Conservation (phyloP, 192 early-diverging fungal species). For the Coemansia sp. region DNA sequence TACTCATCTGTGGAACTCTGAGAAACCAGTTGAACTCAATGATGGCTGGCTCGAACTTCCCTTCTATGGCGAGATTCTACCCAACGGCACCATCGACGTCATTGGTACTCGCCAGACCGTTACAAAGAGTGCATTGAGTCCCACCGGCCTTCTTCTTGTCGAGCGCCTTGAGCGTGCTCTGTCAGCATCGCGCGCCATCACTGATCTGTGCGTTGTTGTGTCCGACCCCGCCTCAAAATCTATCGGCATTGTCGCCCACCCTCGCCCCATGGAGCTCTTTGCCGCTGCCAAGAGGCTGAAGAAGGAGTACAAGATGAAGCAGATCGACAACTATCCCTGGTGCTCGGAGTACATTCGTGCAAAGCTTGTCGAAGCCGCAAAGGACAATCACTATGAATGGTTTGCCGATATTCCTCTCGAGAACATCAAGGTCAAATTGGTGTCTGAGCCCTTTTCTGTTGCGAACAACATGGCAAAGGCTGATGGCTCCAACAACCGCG, state of each 20-base stretch:
- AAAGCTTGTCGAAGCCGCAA: conserved; percentile 26
- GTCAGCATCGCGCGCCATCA: conserved; percentile 27
- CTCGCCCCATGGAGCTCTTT: conserved; percentile 41
- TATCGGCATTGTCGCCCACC: conserved; percentile 33
- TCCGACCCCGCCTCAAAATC: conserved; percentile 3
- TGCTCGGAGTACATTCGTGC: conserved; percentile 40
- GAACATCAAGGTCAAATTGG: conserved; percentile 36
- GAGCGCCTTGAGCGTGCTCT: conserved; percentile 38
- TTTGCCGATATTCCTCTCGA: conserved; percentile 21
- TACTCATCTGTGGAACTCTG: conserved; percentile 27
- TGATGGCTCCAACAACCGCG: conserved; percentile 46
- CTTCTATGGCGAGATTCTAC: conserved; percentile 33
- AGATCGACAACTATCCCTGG: conserved; percentile 41
- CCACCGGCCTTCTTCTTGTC: conserved; percentile 20
- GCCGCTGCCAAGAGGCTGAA: conserved; percentile 27
- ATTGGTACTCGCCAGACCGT: conserved; percentile 27
- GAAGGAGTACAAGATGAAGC: conserved; percentile 36
- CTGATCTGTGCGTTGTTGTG: conserved; percentile 32
- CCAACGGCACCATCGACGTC: conserved; percentile 46
- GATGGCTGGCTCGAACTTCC: conserved; percentile 47
- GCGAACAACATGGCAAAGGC: conserved; percentile 22
- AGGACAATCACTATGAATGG: conserved; percentile 19
- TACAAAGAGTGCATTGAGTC: conserved; percentile 16
- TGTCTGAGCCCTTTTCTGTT: conserved; percentile 36
- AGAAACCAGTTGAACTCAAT: conserved; percentile 1